Percentiles rank a stretch among this genome's conserved stretches.
Evolutionary conservation across 805 yeast genomes (phyloP).

Genomic region (Starmera amethionina): DNA sequence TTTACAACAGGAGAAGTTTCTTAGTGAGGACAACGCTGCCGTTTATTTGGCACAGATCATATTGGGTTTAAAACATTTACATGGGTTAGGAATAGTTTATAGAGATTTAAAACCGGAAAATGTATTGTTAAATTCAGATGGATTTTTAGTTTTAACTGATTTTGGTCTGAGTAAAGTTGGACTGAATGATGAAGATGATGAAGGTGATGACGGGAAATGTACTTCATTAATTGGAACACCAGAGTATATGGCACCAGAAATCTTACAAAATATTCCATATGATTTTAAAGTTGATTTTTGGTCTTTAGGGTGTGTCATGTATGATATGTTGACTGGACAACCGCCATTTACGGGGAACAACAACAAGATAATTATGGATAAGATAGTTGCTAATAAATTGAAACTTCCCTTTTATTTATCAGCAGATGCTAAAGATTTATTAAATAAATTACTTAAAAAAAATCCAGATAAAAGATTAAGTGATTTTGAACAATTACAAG

Average conservation of each 20-base stretch:
- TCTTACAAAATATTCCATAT: slow-evolving; percentile 66
- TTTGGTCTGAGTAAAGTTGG: slow-evolving; percentile 88
- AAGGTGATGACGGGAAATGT: slow-evolving; percentile 56
- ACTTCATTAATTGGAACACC: slow-evolving; percentile 79
- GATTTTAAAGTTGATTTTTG: slow-evolving; percentile 85
- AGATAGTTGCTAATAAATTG: slow-evolving; percentile 58
- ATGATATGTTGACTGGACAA: slow-evolving; percentile 72
- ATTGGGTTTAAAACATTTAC: slow-evolving; percentile 85
- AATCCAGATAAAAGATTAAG: slow-evolving; percentile 56
- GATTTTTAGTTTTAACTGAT: slow-evolving; percentile 92
- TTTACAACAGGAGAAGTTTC: slow-evolving; percentile 89
- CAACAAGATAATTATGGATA: slow-evolving; percentile 65
- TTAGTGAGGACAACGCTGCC: slow-evolving; percentile 84
- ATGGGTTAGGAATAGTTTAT: slow-evolving; percentile 89
- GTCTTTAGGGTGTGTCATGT: slow-evolving; percentile 78
- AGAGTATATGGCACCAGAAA: slow-evolving; percentile 87
- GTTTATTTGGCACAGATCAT: slow-evolving; percentile 93
- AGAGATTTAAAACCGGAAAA: slow-evolving; percentile 96
- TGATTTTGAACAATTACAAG: slow-evolving; percentile 47
- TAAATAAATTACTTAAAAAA: slow-evolving; percentile 55
- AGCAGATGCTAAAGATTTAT: slow-evolving; percentile 69
- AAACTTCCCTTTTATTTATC: slow-evolving; percentile 69
- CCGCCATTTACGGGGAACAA: slow-evolving; percentile 87
- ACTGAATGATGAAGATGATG: slow-evolving; percentile 27
- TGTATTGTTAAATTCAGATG: slow-evolving; percentile 85